A percentile compares a stretch with the other conserved stretches of the same genome.
Evolutionary conservation across 768 basidiomycete species (phyloP).

Genomic region (Cyathus striatus): DNA sequence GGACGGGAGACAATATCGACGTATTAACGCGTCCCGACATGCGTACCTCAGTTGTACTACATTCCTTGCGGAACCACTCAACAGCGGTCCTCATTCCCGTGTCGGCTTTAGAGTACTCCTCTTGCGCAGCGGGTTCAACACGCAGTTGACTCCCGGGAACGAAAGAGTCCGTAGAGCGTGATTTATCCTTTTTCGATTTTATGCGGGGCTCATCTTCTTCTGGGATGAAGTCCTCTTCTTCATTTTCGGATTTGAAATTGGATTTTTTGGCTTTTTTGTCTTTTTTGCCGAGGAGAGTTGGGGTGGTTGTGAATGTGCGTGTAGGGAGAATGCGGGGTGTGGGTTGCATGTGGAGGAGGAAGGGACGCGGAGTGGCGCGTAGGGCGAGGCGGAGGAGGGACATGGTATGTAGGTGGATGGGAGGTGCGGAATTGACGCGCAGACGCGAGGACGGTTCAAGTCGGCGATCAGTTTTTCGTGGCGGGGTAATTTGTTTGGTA

Average conservation of each 20-base stretch:
- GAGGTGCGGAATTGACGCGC: no score
- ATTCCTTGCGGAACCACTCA: conserved; percentile 77
- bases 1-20: conserved; percentile 61
- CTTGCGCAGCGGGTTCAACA: conserved; percentile 42
- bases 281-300: neutral
- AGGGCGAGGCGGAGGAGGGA: neutral
- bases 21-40: conserved; percentile 77
- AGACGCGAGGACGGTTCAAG: no score
- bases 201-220: neutral
- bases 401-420: no score
- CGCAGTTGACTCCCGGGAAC: conserved; percentile 66
- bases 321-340: neutral
- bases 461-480: no score
- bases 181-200: conserved; percentile 22
- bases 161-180: conserved; percentile 51
- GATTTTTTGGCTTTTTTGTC: neutral
- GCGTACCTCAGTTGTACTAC: conserved; percentile 64
- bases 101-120: conserved; percentile 61
- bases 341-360: no score
- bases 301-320: neutral
- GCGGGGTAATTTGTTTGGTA: no score
- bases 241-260: neutral
- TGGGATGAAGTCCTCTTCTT: no score
- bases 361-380: neutral
- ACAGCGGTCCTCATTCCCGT: conserved; percentile 56